Evolutionary conservation across 2,329 filamentous ascomycete species (phyloP).

Genomic region (Ascochyta fabae): DNA sequence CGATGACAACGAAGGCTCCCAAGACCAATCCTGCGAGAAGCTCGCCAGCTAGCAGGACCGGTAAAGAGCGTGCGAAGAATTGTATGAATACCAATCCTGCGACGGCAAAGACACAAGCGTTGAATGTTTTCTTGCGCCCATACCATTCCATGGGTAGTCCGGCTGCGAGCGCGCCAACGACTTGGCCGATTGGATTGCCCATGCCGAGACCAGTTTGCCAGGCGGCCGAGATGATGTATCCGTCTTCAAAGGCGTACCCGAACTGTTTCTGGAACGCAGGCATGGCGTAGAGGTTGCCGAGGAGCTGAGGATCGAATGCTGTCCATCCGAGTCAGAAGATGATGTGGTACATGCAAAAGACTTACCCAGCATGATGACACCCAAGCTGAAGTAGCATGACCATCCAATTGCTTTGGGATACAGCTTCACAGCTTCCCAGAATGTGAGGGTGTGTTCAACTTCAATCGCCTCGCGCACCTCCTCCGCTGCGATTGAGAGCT

Average conservation of each 20-base stretch:
- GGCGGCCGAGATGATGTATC: slow-evolving; percentile 46
- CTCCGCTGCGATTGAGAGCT: slow-evolving; percentile 22
- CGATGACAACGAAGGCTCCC: slow-evolving; percentile 27
- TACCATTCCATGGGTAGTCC: slow-evolving; percentile 43
- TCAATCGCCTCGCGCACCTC: slow-evolving; percentile 45
- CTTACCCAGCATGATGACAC: slow-evolving; percentile 63
- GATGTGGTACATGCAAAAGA: too few species aligned
- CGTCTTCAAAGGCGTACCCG: slow-evolving; percentile 50
- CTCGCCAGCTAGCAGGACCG: slow-evolving; percentile 21
- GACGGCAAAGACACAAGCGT: slow-evolving; percentile 19
- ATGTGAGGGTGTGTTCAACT: slow-evolving; percentile 44
- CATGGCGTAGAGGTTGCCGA: slow-evolving; percentile 67
- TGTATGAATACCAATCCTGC: slow-evolving; percentile 64
- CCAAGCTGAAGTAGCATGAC: slow-evolving; percentile 66
- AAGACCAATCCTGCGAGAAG: slow-evolving; percentile 22
- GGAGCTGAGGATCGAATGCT: slow-evolving; percentile 68
- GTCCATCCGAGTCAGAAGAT: not conserved
- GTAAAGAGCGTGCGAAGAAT: slow-evolving; percentile 60
- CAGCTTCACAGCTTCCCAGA: slow-evolving; percentile 50
- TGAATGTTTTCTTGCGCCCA: slow-evolving; percentile 33
- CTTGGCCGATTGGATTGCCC: slow-evolving; percentile 64
- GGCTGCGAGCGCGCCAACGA: slow-evolving; percentile 59
- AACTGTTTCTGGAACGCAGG: slow-evolving; percentile 64
- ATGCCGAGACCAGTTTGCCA: slow-evolving; percentile 54
- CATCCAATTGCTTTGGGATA: slow-evolving; percentile 59